Evolutionary conservation across 768 basidiomycete species (phyloP), one percentile per base, ranked within the genome.

Genomic region (Clavaria fumosa): DNA sequence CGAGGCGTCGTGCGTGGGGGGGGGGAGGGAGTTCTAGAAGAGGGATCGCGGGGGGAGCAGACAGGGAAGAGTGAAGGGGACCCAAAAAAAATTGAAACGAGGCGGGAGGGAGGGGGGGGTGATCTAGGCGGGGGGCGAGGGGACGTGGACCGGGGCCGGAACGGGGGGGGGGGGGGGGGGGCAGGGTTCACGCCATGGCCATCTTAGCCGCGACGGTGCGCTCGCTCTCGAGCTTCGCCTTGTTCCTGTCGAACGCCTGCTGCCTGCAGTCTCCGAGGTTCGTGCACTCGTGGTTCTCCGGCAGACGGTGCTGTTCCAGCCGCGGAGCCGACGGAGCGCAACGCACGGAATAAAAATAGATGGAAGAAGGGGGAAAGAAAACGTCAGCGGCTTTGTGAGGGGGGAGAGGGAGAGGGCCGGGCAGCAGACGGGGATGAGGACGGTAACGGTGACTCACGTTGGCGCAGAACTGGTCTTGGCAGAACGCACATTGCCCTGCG

Each of bases 231-330:
- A 90, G 62, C 61, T 83, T 83, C 37, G 62, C 67, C 72, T 89
- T 88, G 66, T 90, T 89, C 51, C 72, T 69, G 46, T 85, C 75
- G 53, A 88, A 90, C 14, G 86, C 86, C 57, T 84, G 78, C 55
- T 85, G 79, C 45, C 78, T 66, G 61, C 86, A 90, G 55, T 77
- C 77, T 53, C 82, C 77, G 44, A 91, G 62, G 43, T 86, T 79
- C 46, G 72, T 69, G 62, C 86, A 91, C 39, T 69, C 68, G 55
- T 91, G 86, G 48, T 84, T 82, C 54, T 90, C 88, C 5, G 88
- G 85, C 45, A 91, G 67, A 43, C 86, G 81, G 53, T 90, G 88
- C 81, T 89, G 30, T 4, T 17, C n/a, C n/a, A n/a, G n/a, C n/a
- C n/a, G n/a, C n/a, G n/a, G n/a, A n/a, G n/a, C n/a, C n/a, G n/a